Evolutionary conservation across 805 yeast genomes (phyloP).

Genomic region (Millerozyma acaciae): DNA sequence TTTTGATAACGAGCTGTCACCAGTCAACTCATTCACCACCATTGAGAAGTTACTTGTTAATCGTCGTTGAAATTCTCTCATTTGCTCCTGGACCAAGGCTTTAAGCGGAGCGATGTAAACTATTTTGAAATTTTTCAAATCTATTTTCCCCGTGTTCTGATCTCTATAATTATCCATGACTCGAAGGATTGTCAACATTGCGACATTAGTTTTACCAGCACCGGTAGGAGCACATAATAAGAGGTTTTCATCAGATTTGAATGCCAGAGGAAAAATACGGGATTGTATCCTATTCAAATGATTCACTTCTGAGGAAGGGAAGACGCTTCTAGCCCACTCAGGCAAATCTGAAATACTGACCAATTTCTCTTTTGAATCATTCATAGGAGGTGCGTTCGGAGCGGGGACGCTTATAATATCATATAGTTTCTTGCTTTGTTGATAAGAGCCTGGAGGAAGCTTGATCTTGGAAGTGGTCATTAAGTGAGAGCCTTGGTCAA

Average conservation of each 20-base stretch:
- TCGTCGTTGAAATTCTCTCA: constrained; percentile 75
- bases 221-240: constrained; percentile 97
- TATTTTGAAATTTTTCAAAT: constrained; percentile 59
- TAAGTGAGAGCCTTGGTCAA: constrained; percentile 71
- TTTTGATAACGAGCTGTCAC: constrained; percentile 76
- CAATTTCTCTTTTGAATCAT: constrained; percentile 35
- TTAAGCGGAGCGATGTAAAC: constrained; percentile 91
- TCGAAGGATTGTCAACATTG: constrained; percentile 74
- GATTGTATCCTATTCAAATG: constrained; percentile 82
- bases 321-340: constrained; percentile 75
- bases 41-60: constrained; percentile 57
- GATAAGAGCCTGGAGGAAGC: constrained; percentile 82
- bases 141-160: constrained; percentile 44
- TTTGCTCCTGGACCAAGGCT: constrained; percentile 94
- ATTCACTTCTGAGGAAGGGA: constrained; percentile 61
- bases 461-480: constrained; percentile 63
- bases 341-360: constrained; percentile 67
- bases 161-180: constrained; percentile 53
- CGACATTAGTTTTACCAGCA: constrained; percentile 97
- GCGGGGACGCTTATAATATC: constrained; percentile 94
- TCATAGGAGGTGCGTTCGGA: constrained; percentile 47
- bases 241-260: constrained; percentile 64
- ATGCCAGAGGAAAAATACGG: constrained; percentile 74
- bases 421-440: constrained; percentile 65
- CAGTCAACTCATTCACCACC: constrained; percentile 81